Evolutionary conservation across 1,139 yeast species (phyloP).

Genomic region (Kodamaea fungicola): DNA sequence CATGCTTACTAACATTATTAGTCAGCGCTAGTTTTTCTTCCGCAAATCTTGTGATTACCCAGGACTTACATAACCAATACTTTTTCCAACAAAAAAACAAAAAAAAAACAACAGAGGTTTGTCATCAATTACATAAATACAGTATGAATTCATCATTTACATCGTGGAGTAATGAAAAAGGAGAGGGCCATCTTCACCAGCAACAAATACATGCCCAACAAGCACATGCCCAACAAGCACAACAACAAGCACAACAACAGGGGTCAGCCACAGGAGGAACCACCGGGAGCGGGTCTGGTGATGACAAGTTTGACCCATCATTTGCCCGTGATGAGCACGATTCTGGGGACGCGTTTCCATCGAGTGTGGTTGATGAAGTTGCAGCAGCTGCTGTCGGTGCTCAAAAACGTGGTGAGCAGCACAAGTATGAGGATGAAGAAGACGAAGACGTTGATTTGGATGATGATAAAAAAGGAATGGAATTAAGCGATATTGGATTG

Average conservation of each 20-base stretch:
- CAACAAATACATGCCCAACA: slow-evolving; percentile 8
- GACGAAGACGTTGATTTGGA: slow-evolving; percentile 9
- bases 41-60: too few species aligned
- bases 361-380: slow-evolving; percentile 24
- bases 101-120: background rate
- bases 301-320: slow-evolving; percentile 28
- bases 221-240: slow-evolving; percentile 7
- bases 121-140: slow-evolving; percentile 7
- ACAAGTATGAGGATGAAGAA: slow-evolving; percentile 2
- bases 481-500: slow-evolving; percentile 6
- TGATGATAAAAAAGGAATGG: slow-evolving; percentile 6
- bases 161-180: slow-evolving; percentile 23
- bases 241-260: slow-evolving; percentile 6
- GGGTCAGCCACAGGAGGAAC: background rate
- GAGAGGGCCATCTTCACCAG: slow-evolving; percentile 9
- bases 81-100: slow-evolving; percentile 1
- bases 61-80: too few species aligned
- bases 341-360: slow-evolving; percentile 17
- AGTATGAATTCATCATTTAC: slow-evolving; percentile 24
- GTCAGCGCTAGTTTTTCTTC: too few species aligned
- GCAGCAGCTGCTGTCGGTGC: slow-evolving; percentile 32
- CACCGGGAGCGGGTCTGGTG: slow-evolving; percentile 9
- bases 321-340: slow-evolving; percentile 25
- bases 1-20: too few species aligned
- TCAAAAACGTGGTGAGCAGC: slow-evolving; percentile 9